Evolutionary conservation across 257 asterid species (phyloP), one percentile per base, ranked within the genome.

Genomic region (Agastache rugosa): DNA sequence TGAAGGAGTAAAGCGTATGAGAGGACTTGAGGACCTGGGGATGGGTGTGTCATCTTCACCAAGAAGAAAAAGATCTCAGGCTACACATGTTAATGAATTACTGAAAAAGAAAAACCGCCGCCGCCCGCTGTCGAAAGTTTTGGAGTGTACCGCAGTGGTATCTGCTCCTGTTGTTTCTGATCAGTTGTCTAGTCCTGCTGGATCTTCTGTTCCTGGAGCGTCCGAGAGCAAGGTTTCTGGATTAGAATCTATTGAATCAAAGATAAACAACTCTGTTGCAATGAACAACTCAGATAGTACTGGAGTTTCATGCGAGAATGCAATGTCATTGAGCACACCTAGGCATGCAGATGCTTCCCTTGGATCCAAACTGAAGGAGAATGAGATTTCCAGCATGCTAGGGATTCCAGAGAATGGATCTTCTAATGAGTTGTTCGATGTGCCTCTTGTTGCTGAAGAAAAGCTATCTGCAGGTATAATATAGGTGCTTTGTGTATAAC

Each of bases 1-100:
- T 3, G 93, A 81, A 77, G 91, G 93, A 45, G 78, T 78, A 45
- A 88, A 86, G 75, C 94, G 96, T 6, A 95, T 88, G 96, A 79
- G 78, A 84, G 97, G 99, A 63, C 91, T 95, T 34, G 84, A 87
- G 77, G 96, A 92, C 79, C 70, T 90, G 41, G 96, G 96, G 25
- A 77, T 83, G 86, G 87, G 85, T 12, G 88, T 81, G 2, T 72
- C 80, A 15, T 75, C 96, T 54, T 85, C 95, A 4, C 66, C 75
- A 48, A 90, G 87, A 73, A 85, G 92, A 71, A 94, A 86, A 80
- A 77, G 92, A 75, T 84, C 96, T 69, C 89, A 78, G 74, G 90
- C 75, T 41, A 87, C 89, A 44, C 89, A 88, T 72, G 91, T 78
- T 79, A 84, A 86, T 9, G 97, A 92, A 39, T 82, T 77, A 75